Conservation (phyloP, 2,329 filamentous ascomycete genomes). For the Periconia macrospinosa region DNA sequence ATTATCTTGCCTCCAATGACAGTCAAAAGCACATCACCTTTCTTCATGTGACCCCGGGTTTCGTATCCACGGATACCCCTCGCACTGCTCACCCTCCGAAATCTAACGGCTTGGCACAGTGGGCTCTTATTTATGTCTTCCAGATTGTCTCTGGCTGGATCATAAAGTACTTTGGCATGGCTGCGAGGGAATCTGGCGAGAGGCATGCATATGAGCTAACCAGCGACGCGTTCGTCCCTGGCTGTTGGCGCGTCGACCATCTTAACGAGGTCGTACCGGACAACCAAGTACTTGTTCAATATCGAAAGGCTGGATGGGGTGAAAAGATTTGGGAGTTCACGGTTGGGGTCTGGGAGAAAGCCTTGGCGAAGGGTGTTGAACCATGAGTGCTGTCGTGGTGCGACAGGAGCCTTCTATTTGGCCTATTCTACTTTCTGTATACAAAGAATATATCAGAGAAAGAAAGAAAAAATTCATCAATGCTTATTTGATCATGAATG, state of each 20-base stretch:
- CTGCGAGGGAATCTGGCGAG: constrained; percentile 27
- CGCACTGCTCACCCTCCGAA: constrained; percentile 6
- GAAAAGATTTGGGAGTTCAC: constrained; percentile 15
- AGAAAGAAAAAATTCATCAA: no score
- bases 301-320: constrained; percentile 9
- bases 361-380: constrained; percentile 3
- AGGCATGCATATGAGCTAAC: constrained; percentile 31
- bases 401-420: no score
- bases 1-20: constrained; percentile 24
- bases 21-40: constrained; percentile 25
- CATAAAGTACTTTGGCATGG: constrained; percentile 19
- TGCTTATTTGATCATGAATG: no score
- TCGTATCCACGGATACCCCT: constrained; percentile 28
- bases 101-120: constrained; percentile 5
- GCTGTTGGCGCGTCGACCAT: constrained; percentile 12
- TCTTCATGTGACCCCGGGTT: constrained; percentile 34
- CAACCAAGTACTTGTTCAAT: constrained; percentile 7
- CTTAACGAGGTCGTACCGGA: constrained; percentile 8
- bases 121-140: constrained; percentile 9
- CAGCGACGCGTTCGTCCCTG: constrained; percentile 13
- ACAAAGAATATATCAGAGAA: no score
- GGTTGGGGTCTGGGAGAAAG: constrained; percentile 9
- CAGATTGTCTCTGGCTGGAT: constrained; percentile 12
- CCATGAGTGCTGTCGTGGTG: neutral
- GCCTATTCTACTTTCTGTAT: no score